Base-by-base conservation (phyloP, 2,329 filamentous ascomycete species). In the Talaromyces amestolkiae region DNA sequence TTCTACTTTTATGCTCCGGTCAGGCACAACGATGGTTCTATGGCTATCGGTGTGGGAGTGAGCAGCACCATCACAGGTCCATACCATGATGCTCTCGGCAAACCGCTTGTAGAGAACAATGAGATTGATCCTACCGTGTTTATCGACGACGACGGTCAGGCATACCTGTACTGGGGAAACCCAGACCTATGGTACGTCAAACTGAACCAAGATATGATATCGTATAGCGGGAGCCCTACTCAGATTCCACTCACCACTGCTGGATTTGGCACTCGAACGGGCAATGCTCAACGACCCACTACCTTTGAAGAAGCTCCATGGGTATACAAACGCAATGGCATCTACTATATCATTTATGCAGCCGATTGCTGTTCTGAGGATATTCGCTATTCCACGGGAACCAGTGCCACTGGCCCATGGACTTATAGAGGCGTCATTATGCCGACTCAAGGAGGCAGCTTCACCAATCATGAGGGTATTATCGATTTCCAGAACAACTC, bases 241-340 rank as follows among this genome's bases (percentile, higher is more conserved):
- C n/a, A 58, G 15, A 58, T 58, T 22, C 54, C 54, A n/a, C 54
- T 58, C 54, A 58, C 54, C 31, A 58, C 54, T 17, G 54, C 54
- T 58, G 54, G 54, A 11, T 58, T 58, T 27, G 54, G 54, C 17
- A 58, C 54, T 58, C 54, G 54, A 37, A 19, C 35, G 35, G 33
- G 33, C 11, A 58, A 39, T 58, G 54, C 54, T n/a, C 35, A 58
- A n/a, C 35, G 35, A n/a, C 54, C 54, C 0, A 58, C 54, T 1
- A 58, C 54, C 7, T 58, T 58, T 41, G 35, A 58, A 24, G 54
- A 58, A 58, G 54, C 54, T 24, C 54, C 54, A 11, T 58, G 54
- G 54, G 54, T 41, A 9, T 58, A 58, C 37, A 58, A 58, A 27
- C 54, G 54, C 35, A 58, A 58, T 13, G 54, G 54, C 19, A 58